phyloP scores from a whole-genome alignment of 2,329 filamentous ascomycete species.

The Pestalotiopsis sp. region DNA sequence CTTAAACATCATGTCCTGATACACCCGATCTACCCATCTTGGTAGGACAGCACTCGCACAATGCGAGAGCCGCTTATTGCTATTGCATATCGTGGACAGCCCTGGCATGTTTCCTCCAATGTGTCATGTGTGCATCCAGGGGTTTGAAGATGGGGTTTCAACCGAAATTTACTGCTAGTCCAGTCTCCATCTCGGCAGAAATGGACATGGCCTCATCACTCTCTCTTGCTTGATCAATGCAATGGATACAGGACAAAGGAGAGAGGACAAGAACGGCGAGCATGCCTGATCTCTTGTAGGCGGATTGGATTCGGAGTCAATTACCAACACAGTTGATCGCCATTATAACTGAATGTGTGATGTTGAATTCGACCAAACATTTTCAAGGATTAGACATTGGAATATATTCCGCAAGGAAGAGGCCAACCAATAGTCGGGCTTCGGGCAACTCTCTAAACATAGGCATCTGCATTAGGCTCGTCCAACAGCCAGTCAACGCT shows the following conservation, averaged over 20 bases:
- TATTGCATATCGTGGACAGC: conserved; percentile 7
- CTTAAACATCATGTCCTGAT: background rate
- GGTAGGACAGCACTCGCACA: background rate
- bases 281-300: background rate
- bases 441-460: background rate
- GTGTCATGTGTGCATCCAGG: conserved; percentile 25
- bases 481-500: background rate
- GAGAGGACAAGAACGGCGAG: background rate
- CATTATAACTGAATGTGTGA: background rate
- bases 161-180: background rate
- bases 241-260: background rate
- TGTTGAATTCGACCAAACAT: background rate
- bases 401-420: background rate
- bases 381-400: background rate
- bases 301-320: background rate
- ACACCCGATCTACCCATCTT: background rate
- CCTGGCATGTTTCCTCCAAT: conserved; percentile 21
- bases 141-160: conserved; percentile 17
- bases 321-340: background rate
- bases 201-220: background rate
- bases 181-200: background rate
- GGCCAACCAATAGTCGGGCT: background rate
- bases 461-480: background rate
- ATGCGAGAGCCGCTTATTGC: background rate
- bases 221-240: background rate